Evolutionary conservation across 768 basidiomycete genomes (phyloP).

Genomic region (Xanthoconium stramineum): DNA sequence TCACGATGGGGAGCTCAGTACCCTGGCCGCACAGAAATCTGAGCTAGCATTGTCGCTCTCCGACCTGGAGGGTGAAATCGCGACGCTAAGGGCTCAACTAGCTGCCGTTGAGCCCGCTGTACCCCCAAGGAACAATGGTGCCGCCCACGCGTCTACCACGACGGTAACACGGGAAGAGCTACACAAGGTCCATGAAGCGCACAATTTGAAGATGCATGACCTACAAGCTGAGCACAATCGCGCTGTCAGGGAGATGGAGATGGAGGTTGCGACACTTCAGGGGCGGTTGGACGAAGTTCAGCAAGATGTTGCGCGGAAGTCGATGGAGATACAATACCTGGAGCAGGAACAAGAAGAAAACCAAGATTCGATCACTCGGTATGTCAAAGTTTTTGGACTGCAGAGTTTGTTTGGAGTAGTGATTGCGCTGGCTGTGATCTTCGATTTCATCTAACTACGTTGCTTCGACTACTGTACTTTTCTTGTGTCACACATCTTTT

Average conservation of each 20-base stretch:
- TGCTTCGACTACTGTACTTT: slow-evolving; percentile 20
- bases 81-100: slow-evolving; percentile 56
- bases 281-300: slow-evolving; percentile 51
- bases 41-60: slow-evolving; percentile 61
- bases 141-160: slow-evolving; percentile 34
- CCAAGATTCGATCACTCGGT: slow-evolving; percentile 75
- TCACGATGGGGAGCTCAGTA: slow-evolving; percentile 60
- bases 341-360: slow-evolving; percentile 78
- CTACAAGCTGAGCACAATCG: slow-evolving; percentile 66
- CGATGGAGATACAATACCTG: slow-evolving; percentile 78
- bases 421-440: slow-evolving; percentile 53
- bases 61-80: slow-evolving; percentile 76
- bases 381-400: slow-evolving; percentile 59
- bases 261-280: slow-evolving; percentile 55
- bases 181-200: slow-evolving; percentile 76
- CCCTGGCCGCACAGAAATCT: slow-evolving; percentile 57
- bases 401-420: slow-evolving; percentile 53
- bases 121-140: slow-evolving; percentile 57
- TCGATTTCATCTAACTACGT: slow-evolving; percentile 45
- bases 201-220: slow-evolving; percentile 77
- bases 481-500: slow-evolving; percentile 15
- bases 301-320: slow-evolving; percentile 61
- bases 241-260: slow-evolving; percentile 46
- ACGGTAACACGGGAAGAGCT: slow-evolving; percentile 73
- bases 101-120: slow-evolving; percentile 43